A percentile compares a stretch with the other conserved stretches of the same genome.
Conservation (phyloP, 2,329 filamentous ascomycete species). For the Botryotinia narcissicola region DNA sequence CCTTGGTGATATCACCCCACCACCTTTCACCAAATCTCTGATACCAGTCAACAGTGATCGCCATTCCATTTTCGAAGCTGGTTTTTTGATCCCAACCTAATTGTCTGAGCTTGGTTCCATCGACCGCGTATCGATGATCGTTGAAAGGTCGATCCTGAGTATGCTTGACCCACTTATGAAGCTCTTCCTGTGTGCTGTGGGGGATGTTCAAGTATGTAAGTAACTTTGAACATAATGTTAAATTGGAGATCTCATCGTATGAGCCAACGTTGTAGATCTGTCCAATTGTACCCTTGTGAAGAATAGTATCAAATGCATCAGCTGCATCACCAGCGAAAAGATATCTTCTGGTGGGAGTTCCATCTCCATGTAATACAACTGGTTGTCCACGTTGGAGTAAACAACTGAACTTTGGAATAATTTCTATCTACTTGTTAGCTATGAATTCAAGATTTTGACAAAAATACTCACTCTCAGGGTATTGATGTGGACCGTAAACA, state of each 20-base stretch:
- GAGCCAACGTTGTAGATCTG: conserved; percentile 83
- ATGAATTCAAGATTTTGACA: not conserved
- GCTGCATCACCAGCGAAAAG: conserved; percentile 77
- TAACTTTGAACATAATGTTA: conserved; percentile 64
- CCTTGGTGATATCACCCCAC: conserved; percentile 71
- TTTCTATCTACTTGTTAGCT: conserved; percentile 52
- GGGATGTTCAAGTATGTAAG: conserved; percentile 60
- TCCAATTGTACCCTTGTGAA: conserved; percentile 71
- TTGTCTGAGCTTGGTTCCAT: conserved; percentile 63
- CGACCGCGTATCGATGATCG: conserved; percentile 69
- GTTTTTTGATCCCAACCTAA: conserved; percentile 71
- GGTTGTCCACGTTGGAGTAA: conserved; percentile 65
- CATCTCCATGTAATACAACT: conserved; percentile 73
- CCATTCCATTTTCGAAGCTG: conserved; percentile 60
- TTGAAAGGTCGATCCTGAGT: conserved; percentile 78
- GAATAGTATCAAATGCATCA: conserved; percentile 79
- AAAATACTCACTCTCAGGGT: conserved; percentile 67
- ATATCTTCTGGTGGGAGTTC: conserved; percentile 71
- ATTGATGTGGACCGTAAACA: conserved; percentile 82
- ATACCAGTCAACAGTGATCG: conserved; percentile 69
- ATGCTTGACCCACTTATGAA: conserved; percentile 67
- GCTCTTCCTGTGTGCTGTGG: conserved; percentile 49
- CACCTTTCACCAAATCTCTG: conserved; percentile 61
- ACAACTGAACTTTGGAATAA: conserved; percentile 79
- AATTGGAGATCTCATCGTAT: conserved; percentile 72